phyloP scores from a whole-genome alignment of 1,284 basidiomycete species.

The Violaceomyces palustris region DNA sequence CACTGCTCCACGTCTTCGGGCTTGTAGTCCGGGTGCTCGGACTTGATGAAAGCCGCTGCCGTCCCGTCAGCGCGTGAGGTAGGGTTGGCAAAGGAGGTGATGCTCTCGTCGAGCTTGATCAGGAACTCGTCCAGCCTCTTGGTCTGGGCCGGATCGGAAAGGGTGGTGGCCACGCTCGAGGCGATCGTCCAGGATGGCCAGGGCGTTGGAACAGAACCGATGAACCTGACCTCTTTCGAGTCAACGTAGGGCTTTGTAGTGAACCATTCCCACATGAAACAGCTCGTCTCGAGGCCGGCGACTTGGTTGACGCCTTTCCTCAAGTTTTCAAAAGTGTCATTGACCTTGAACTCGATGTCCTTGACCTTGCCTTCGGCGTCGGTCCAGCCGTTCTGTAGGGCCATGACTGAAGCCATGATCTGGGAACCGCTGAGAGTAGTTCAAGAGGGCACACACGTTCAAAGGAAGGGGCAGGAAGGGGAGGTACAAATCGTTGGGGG shows the following conservation, averaged over 20 bases:
- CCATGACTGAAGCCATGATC: slow-evolving; percentile 94
- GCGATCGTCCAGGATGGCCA: slow-evolving; percentile 82
- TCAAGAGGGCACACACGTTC: too few species aligned
- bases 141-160: slow-evolving; percentile 1
- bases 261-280: slow-evolving; percentile 70
- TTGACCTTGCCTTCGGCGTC: slow-evolving; percentile 7
- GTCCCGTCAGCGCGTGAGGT: slow-evolving; percentile 8
- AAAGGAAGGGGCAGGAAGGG: too few species aligned
- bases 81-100: slow-evolving; percentile 31
- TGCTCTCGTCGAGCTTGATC: slow-evolving; percentile 17
- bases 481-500: too few species aligned
- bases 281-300: slow-evolving; percentile 5
- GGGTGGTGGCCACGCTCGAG: slow-evolving; percentile 23
- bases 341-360: slow-evolving; percentile 40
- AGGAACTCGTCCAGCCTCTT: slow-evolving; percentile 26
- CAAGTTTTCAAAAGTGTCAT: slow-evolving; percentile 60
- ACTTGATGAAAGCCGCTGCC: slow-evolving; percentile 21
- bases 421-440: slow-evolving; percentile 80
- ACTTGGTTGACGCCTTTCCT: slow-evolving; percentile 74
- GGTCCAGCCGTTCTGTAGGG: slow-evolving; percentile 60
- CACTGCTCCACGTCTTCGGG: slow-evolving; percentile 69
- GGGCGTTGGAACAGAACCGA: slow-evolving; percentile 81
- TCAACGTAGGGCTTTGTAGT: slow-evolving; percentile 91
- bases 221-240: slow-evolving; percentile 70
- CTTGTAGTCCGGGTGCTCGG: slow-evolving; percentile 56